Base-by-base conservation (phyloP, 2,329 filamentous ascomycete species). In the Cephalotrichum gorgonifer region DNA sequence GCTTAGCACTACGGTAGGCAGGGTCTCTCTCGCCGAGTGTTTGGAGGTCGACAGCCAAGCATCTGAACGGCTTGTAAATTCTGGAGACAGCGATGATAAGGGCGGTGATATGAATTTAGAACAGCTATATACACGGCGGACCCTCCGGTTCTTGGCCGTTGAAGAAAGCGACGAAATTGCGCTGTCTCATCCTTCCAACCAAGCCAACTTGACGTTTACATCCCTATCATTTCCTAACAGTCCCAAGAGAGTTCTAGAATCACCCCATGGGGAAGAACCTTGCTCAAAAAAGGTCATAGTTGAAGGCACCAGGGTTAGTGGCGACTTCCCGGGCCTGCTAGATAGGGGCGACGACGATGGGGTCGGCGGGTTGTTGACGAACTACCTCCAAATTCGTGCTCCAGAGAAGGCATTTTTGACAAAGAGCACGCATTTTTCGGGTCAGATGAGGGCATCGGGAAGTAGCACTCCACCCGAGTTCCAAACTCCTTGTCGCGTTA, bases 321-420 rank as follows among this genome's bases (percentile, higher is more conserved):
- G 15, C n/a, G 9, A 20, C 3, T 3, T 20, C n/a, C 14, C 30
- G 25, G 17, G 35, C 15, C 38, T 38, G n/a, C 22, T 46, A n/a
- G 23, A 11, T 38, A 6, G 8, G 6, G 11, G 48, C 49, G 11
- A 33, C 39, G 6, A 43, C 39, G 9, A 20, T 50, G 35, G 28
- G 31, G 17, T 53, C 47, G 50, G 46, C 31, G 8, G 50, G 46
- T 4, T 54, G 52, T 8, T 48, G 26, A 22, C 23, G 23, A 5
- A 28, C 23, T 7, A 25, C 47, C 14, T 44, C 12, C 6, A 46
- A n/a, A 26, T 22, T 39, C 20, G 35, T 15, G n/a, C 26, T 42
- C 28, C 17, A n/a, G 38, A 15, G 5, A 48, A 48, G 26, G 25
- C 20, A 7, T 22, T 30, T n/a, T 17, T 17, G 12, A 31, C 38